A percentile compares a stretch with the other conserved stretches of the same genome.
phyloP scores from a whole-genome alignment of 2,329 filamentous ascomycete genomes.

The Ophiosphaerella korrae region DNA sequence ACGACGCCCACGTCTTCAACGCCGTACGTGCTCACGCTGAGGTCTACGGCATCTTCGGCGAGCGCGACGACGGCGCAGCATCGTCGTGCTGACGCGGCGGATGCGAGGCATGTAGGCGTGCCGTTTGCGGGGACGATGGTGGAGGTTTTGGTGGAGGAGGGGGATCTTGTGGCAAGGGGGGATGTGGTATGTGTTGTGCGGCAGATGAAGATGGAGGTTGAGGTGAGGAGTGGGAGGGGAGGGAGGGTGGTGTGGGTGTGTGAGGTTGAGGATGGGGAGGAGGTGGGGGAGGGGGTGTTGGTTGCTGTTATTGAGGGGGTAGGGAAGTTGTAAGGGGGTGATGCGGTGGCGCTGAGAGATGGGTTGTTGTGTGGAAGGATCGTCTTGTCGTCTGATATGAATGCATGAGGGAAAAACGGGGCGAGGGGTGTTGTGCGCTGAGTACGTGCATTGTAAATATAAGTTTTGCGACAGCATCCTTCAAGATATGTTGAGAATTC shows the following conservation, averaged over 20 bases:
- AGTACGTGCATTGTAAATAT: too few species aligned
- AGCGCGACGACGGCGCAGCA: constrained; percentile 50
- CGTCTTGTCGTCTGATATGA: too few species aligned
- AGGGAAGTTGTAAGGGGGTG: constrained; percentile 7
- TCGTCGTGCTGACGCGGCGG: constrained; percentile 55
- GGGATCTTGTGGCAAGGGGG: constrained; percentile 59
- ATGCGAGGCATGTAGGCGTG: constrained; percentile 60
- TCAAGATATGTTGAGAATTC: too few species aligned
- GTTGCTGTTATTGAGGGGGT: constrained; percentile 53
- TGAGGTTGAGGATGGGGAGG: constrained; percentile 60
- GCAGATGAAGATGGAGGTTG: constrained; percentile 75
- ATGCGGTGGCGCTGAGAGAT: too few species aligned
- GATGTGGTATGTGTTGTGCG: constrained; percentile 64
- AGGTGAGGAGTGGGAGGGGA: constrained; percentile 58
- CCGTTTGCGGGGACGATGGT: constrained; percentile 65
- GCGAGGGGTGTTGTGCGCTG: too few species aligned
- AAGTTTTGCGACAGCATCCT: too few species aligned
- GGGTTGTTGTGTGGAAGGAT: too few species aligned
- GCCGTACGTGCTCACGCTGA: constrained; percentile 54
- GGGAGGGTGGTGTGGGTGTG: constrained; percentile 59
- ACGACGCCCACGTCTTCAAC: constrained; percentile 40
- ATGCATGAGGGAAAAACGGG: too few species aligned
- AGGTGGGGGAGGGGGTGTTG: constrained; percentile 62
- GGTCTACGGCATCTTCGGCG: constrained; percentile 50
- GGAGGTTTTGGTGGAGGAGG: constrained; percentile 62